Percentiles rank a stretch among this genome's conserved stretches.
Evolutionary conservation across 805 yeast genomes (phyloP).

Genomic region (Lipomyces yamanashiensis): DNA sequence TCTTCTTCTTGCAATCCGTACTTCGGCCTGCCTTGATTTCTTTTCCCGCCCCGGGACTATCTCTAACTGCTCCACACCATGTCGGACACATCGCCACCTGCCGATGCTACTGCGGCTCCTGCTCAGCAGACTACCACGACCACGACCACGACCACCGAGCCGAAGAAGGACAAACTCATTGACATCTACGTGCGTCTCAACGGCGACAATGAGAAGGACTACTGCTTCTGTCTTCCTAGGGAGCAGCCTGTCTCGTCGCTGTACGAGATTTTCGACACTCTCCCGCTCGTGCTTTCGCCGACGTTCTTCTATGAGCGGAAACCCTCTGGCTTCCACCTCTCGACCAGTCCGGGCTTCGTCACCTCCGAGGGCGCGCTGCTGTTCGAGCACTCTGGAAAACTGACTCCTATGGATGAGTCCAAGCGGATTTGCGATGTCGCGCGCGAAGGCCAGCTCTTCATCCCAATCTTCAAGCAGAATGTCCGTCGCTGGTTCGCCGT

Average conservation of each 20-base stretch:
- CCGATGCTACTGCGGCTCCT: not conserved
- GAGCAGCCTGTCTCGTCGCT: conserved; percentile 62
- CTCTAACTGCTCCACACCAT: not conserved
- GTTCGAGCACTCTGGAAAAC: conserved; percentile 53
- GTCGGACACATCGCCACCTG: conserved; percentile 4
- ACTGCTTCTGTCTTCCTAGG: conserved; percentile 76
- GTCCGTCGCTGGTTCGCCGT: conserved; percentile 40
- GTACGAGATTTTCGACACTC: conserved; percentile 60
- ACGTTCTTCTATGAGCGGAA: conserved; percentile 66
- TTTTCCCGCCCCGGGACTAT: not conserved
- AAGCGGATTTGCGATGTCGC: conserved; percentile 60
- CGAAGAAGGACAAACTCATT: conserved; percentile 39
- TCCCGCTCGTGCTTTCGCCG: conserved; percentile 82
- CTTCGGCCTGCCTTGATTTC: not conserved
- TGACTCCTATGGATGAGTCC: conserved; percentile 54
- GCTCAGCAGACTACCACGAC: too few species aligned
- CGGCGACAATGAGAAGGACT: conserved; percentile 83
- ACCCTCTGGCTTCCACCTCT: conserved; percentile 69
- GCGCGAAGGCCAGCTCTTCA: conserved; percentile 89
- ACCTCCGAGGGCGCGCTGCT: conserved; percentile 83
- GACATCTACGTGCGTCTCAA: conserved; percentile 76
- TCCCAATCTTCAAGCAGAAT: conserved; percentile 70
- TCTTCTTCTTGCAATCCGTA: not conserved
- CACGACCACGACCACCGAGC: too few species aligned
- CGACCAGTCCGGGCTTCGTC: conserved; percentile 74